These are phyloP conservation scores for Stereocaulon alpinum DNA, from an alignment of 495 filamentous ascomycete genomes.

Conservation along the genomic window DNA sequence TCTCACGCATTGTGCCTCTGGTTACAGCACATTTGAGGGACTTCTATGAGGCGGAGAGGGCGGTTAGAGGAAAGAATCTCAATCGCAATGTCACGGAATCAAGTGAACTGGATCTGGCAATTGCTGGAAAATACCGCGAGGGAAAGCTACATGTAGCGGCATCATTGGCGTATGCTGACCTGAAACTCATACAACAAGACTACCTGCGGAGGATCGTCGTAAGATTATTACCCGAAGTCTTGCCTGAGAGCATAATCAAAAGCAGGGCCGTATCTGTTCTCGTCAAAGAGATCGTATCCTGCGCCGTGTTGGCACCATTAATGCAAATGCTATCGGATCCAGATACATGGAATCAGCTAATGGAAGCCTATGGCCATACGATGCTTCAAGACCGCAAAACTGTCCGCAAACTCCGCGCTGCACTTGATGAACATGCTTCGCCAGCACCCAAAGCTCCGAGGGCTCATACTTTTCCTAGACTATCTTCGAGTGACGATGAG, in stretches of 20 bases:
- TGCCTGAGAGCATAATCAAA: slow-evolving; percentile 61
- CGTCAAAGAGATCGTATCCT: slow-evolving; percentile 72
- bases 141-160: slow-evolving; percentile 85
- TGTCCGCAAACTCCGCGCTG: slow-evolving; percentile 84
- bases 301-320: slow-evolving; percentile 61
- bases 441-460: slow-evolving; percentile 59
- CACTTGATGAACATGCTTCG: slow-evolving; percentile 89
- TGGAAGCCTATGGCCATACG: slow-evolving; percentile 79
- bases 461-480: slow-evolving; percentile 54
- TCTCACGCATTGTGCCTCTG: slow-evolving; percentile 75
- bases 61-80: slow-evolving; percentile 75
- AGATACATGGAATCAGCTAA: slow-evolving; percentile 92
- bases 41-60: slow-evolving; percentile 81
- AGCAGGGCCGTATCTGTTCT: slow-evolving; percentile 72
- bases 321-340: slow-evolving; percentile 71
- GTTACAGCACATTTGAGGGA: slow-evolving; percentile 85
- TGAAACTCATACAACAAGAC: slow-evolving; percentile 72
- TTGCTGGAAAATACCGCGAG: slow-evolving; percentile 83
- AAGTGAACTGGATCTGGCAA: slow-evolving; percentile 87
- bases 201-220: slow-evolving; percentile 65
- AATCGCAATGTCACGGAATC: slow-evolving; percentile 89
- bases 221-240: slow-evolving; percentile 60
- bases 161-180: slow-evolving; percentile 70
- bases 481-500: slow-evolving; percentile 65
- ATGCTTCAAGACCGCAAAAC: slow-evolving; percentile 93